Conservation (phyloP, 1,284 basidiomycete species). For the Phylloporus sp. region DNA sequence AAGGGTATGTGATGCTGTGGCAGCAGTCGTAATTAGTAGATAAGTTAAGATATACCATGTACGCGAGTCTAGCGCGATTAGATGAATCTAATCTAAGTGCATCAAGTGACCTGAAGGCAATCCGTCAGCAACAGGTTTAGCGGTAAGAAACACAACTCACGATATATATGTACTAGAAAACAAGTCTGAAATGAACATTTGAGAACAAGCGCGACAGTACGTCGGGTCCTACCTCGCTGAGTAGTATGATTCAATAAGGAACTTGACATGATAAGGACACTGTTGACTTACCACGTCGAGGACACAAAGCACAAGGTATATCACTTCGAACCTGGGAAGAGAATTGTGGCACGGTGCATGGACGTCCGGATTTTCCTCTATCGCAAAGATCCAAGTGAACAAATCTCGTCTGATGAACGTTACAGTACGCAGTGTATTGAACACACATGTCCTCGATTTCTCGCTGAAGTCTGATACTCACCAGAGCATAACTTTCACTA, state of each 20-base stretch:
- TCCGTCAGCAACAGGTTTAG: background rate
- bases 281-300: constrained; percentile 8
- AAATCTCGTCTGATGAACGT: constrained; percentile 12
- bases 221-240: background rate
- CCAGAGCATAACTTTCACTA: constrained; percentile 18
- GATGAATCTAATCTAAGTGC: background rate
- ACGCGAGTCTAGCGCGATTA: background rate
- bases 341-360: background rate
- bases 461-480: constrained; percentile 12
- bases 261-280: background rate
- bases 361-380: fast-evolving
- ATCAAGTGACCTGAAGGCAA: constrained; percentile 6
- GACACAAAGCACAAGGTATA: constrained; percentile 17
- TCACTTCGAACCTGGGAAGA: background rate
- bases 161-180: constrained; percentile 2
- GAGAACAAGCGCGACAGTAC: background rate
- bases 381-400: constrained; percentile 1
- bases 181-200: background rate
- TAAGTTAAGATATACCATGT: background rate
- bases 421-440: constrained; percentile 13
- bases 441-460: constrained; percentile 25
- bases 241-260: background rate
- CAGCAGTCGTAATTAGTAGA: background rate
- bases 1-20: constrained; percentile 2
- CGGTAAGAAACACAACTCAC: constrained; percentile 7